Evolutionary conservation across 352 stramenopile genomes (phyloP).

Genomic region (Phytophthora constricta): DNA sequence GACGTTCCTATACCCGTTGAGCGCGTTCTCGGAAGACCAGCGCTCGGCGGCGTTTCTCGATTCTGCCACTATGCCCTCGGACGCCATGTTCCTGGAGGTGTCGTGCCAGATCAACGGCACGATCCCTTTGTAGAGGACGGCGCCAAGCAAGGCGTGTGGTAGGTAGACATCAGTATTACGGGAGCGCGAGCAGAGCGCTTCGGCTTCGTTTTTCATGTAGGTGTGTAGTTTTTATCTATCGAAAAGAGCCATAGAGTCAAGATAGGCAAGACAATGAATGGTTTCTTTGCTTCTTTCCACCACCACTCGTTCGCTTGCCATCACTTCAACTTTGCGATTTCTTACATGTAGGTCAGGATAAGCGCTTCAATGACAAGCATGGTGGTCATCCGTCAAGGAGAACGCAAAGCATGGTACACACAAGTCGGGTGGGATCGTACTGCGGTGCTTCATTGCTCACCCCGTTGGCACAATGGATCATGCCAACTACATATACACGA

Average conservation of each 20-base stretch:
- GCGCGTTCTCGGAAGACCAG: conserved; percentile 68
- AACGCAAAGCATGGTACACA: not conserved
- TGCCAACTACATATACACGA: not conserved
- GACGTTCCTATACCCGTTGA: conserved; percentile 88
- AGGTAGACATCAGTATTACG: conserved; percentile 46
- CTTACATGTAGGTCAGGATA: not conserved
- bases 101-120: conserved; percentile 75
- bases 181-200: conserved; percentile 39
- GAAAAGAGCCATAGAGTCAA: conserved; percentile 29
- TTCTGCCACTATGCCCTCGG: conserved; percentile 22
- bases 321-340: not conserved
- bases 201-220: conserved; percentile 38
- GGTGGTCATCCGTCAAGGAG: not conserved
- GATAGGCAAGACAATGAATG: conserved; percentile 33
- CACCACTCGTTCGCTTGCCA: not conserved
- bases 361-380: not conserved
- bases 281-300: conserved; percentile 23
- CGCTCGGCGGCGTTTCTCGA: conserved; percentile 41
- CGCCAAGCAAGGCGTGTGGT: conserved; percentile 11
- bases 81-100: conserved; percentile 82
- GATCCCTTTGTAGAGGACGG: conserved; percentile 25
- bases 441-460: conserved; percentile 5
- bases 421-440: not conserved
- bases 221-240: conserved; percentile 43
- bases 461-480: not conserved